Conservation (phyloP, 139 green algal species). For the Limnomonas spitsbergensis region DNA sequence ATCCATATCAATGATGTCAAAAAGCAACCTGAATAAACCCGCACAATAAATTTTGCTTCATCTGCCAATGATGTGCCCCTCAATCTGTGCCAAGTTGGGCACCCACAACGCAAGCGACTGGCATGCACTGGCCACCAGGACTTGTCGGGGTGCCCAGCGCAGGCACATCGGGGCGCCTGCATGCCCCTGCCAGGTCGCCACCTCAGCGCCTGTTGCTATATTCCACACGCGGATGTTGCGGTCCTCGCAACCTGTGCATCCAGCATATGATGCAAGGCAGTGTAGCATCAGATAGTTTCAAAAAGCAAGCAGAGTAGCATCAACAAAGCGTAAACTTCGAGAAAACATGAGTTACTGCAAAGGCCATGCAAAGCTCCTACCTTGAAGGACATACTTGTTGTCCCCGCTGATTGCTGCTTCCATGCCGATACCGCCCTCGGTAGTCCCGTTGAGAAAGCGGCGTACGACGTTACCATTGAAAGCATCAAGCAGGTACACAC, state of each 20-base stretch:
- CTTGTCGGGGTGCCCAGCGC: conserved; percentile 64
- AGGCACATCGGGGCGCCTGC: conserved; percentile 63
- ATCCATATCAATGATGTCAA: no score
- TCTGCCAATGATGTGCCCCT: background rate
- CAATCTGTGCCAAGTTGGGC: conserved; percentile 39
- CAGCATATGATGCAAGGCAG: background rate
- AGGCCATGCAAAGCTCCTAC: no score
- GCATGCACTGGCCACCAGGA: conserved; percentile 77
- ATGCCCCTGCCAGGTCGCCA: conserved; percentile 64
- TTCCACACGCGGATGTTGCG: conserved; percentile 64
- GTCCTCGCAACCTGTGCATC: conserved; percentile 64
- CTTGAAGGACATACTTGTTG: conserved; percentile 70
- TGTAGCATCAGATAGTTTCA: no score
- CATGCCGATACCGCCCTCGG: conserved; percentile 47
- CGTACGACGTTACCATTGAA: conserved; percentile 56
- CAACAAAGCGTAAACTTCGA: no score
- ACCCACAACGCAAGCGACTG: conserved; percentile 76
- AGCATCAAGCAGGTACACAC: conserved; percentile 79
- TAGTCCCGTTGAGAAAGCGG: conserved; percentile 47
- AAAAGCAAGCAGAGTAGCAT: no score
- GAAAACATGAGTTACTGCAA: no score
- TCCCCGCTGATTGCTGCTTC: conserved; percentile 80
- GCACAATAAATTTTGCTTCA: no score
- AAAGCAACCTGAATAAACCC: no score
- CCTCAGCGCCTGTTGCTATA: conserved; percentile 48